phyloP scores from a whole-genome alignment of 2,329 filamentous ascomycete genomes.

The Colletotrichum tamarilloi region DNA sequence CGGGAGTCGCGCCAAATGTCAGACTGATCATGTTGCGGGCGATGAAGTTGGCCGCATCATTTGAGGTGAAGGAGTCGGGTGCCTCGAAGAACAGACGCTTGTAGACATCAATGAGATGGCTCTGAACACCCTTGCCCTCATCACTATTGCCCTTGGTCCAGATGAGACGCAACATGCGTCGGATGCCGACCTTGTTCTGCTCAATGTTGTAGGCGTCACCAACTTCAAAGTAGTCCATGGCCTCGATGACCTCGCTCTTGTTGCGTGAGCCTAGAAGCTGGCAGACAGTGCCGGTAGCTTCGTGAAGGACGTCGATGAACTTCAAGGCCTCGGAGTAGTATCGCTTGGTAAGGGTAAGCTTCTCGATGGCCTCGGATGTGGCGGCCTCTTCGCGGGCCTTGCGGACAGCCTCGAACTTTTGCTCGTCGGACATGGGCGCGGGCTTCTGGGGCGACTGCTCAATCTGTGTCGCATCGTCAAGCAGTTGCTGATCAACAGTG shows the following conservation, averaged over 20 bases:
- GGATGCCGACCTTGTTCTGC: slow-evolving; percentile 90
- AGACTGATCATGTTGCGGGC: slow-evolving; percentile 99
- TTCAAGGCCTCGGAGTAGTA: slow-evolving; percentile 94
- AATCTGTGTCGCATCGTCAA: slow-evolving; percentile 90
- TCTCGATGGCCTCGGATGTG: slow-evolving; percentile 87
- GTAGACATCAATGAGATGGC: slow-evolving; percentile 96
- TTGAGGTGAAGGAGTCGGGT: slow-evolving; percentile 85
- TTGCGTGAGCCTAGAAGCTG: slow-evolving; percentile 94
- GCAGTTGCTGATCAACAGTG: slow-evolving; percentile 79
- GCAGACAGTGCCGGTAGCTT: slow-evolving; percentile 82
- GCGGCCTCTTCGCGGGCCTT: slow-evolving; percentile 89
- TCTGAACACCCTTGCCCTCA: slow-evolving; percentile 97
- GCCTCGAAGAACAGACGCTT: slow-evolving; percentile 96
- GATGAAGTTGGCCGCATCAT: slow-evolving; percentile 94
- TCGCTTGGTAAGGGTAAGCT: slow-evolving; percentile 86
- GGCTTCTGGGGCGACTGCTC: slow-evolving; percentile 68
- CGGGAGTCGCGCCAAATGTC: slow-evolving; percentile 94
- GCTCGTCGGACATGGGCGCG: slow-evolving; percentile 83
- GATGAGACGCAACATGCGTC: slow-evolving; percentile 94
- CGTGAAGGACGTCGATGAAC: slow-evolving; percentile 92
- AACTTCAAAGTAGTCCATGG: slow-evolving; percentile 98
- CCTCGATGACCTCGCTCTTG: slow-evolving; percentile 98
- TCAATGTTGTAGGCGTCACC: slow-evolving; percentile 97
- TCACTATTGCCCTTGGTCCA: slow-evolving; percentile 99
- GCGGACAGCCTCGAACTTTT: slow-evolving; percentile 77